These are phyloP conservation scores for Aureobasidium zeae DNA, from an alignment of 2,329 filamentous ascomycete species.

Conservation along the genomic window DNA sequence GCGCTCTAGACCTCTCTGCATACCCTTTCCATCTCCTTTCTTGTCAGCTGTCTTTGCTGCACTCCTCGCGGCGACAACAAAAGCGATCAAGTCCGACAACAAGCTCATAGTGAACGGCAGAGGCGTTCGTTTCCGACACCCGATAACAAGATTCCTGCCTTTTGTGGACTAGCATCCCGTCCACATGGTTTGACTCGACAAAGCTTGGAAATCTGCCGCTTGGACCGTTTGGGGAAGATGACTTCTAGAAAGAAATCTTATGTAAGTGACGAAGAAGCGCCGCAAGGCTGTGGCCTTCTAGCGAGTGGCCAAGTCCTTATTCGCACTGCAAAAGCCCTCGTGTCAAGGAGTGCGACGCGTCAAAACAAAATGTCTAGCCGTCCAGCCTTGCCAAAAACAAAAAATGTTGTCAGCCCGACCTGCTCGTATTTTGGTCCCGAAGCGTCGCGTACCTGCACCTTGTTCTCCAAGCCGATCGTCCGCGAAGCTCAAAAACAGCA, in stretches of 20 bases:
- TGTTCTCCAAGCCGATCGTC: conserved; percentile 8
- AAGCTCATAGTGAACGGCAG: neutral
- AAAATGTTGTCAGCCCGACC: too few species aligned
- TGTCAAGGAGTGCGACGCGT: neutral
- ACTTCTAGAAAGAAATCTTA: conserved; percentile 7
- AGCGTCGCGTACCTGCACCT: conserved; percentile 8
- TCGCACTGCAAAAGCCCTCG: neutral
- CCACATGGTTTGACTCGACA: conserved; percentile 7
- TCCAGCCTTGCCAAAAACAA: neutral
- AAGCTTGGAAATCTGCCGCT: neutral
- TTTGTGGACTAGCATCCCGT: neutral
- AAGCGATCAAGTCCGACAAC: neutral
- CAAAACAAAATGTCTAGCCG: conserved; percentile 1
- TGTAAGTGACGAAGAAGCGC: conserved; percentile 12
- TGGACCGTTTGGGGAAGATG: conserved; percentile 1
- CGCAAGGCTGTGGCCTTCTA: conserved; percentile 6
- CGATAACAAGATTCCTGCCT: conserved; percentile 6
- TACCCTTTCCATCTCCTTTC: neutral
- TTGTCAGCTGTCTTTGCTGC: neutral
- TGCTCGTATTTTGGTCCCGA: neutral
- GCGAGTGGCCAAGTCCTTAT: too few species aligned
- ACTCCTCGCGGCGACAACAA: neutral
- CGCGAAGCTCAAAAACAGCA: conserved; percentile 13
- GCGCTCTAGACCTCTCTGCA: neutral
- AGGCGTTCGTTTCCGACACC: conserved; percentile 6